phyloP scores from a whole-genome alignment of 2,329 filamentous ascomycete genomes.

The Epichloe bromicola region DNA sequence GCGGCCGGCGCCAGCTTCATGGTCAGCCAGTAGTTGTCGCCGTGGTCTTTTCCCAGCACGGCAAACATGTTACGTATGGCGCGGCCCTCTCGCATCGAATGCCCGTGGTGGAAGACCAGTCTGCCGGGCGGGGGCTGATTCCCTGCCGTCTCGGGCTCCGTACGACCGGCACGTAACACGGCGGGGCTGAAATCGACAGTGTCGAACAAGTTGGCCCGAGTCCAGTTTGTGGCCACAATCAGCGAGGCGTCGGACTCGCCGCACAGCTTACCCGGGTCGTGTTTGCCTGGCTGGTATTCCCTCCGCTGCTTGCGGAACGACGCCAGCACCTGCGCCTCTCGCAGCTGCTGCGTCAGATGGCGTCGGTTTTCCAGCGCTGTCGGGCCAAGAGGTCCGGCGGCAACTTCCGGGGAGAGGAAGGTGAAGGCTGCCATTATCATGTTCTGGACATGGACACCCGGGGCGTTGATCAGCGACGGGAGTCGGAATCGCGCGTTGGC shows the following conservation, averaged over 20 bases:
- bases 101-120: too few relatives aligned
- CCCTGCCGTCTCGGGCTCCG: too few relatives aligned
- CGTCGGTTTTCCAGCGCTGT: not conserved
- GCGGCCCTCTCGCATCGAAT: too few relatives aligned
- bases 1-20: too few relatives aligned
- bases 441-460: conserved; percentile 14
- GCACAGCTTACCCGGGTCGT: not conserved
- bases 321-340: not conserved
- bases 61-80: too few relatives aligned
- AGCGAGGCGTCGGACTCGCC: not conserved
- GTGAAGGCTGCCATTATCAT: not conserved
- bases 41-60: too few relatives aligned
- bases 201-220: not conserved
- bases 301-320: not conserved
- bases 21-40: too few relatives aligned
- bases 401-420: not conserved
- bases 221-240: not conserved
- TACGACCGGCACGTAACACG: not conserved
- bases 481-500: too few relatives aligned
- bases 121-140: too few relatives aligned
- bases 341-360: not conserved
- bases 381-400: not conserved
- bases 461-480: conserved; percentile 5
- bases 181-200: not conserved
- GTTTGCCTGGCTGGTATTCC: not conserved